Percentiles rank a stretch among this genome's conserved stretches.
Evolutionary conservation across 179 eudicot species (phyloP).

Genomic region (Camellia oleifera): DNA sequence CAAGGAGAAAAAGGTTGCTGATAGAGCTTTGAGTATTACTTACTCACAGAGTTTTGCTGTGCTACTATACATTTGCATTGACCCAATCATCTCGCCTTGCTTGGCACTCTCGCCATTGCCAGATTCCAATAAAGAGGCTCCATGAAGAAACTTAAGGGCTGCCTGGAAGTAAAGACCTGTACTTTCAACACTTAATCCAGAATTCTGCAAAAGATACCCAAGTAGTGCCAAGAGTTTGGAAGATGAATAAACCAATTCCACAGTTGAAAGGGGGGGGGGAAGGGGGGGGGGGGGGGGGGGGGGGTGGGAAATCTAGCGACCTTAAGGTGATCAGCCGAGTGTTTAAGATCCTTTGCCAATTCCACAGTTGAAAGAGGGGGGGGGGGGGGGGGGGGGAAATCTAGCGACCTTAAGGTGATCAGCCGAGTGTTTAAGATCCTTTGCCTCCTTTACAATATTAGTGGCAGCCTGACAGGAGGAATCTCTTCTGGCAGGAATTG

Average conservation of each 20-base stretch:
- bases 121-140: conserved; percentile 80
- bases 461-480: conserved; percentile 59
- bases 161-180: conserved; percentile 79
- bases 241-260: conserved; percentile 9
- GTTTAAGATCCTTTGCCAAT: no score
- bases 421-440: conserved; percentile 84
- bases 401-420: conserved; percentile 81
- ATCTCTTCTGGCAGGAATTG: conserved; percentile 82
- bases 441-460: conserved; percentile 85
- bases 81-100: conserved; percentile 60
- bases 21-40: conserved; percentile 30
- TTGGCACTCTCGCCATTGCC: conserved; percentile 58
- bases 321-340: no score
- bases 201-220: conserved; percentile 40
- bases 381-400: not conserved
- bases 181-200: conserved; percentile 60
- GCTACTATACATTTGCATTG: conserved; percentile 71
- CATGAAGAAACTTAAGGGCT: conserved; percentile 86
- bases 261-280: not conserved
- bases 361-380: no score
- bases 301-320: no score
- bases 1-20: conserved; percentile 4
- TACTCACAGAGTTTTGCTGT: conserved; percentile 95
- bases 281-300: no score
- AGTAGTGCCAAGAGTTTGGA: conserved; percentile 17